Evolutionary conservation across 305 asterid species (phyloP).

Genomic region (Salvia sclarea): DNA sequence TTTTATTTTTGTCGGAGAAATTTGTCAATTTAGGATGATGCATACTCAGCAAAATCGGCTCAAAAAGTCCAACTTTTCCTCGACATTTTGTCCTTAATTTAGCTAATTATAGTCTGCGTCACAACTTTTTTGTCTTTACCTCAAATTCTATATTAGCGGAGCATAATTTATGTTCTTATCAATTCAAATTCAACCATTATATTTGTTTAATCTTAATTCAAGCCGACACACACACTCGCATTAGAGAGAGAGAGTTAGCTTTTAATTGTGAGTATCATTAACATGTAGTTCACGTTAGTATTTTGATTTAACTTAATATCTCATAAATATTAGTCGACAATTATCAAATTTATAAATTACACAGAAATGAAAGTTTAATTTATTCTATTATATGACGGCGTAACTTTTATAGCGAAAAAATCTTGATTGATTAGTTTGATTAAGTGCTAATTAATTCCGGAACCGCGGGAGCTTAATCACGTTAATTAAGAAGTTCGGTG

Average conservation of each 20-base stretch:
- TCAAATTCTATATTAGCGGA: neutral
- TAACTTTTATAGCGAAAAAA: neutral
- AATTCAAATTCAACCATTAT: neutral
- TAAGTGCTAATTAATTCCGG: constrained; percentile 6
- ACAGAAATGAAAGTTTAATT: too few relatives aligned
- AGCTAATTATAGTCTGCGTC: neutral
- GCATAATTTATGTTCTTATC: neutral
- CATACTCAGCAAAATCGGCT: constrained; percentile 16
- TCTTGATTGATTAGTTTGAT: neutral
- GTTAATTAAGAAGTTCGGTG: constrained; percentile 16
- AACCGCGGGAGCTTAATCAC: constrained; percentile 16
- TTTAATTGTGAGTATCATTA: too few relatives aligned
- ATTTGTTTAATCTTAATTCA: neutral
- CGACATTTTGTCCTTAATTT: neutral
- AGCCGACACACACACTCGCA: too few relatives aligned
- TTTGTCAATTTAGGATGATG: neutral
- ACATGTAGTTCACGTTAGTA: too few relatives aligned
- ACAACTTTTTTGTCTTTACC: neutral
- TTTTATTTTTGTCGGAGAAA: constrained; percentile 12
- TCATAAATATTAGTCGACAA: neutral
- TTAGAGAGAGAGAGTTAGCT: too few relatives aligned
- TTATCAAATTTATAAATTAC: too few relatives aligned
- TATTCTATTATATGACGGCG: too few relatives aligned
- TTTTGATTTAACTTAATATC: neutral
- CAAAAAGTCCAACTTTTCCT: constrained; percentile 18